A percentile compares a stretch with the other conserved stretches of the same genome.
These are phyloP conservation scores for Syzygium grande DNA, from an alignment of 345 rosid genomes.

Conservation along the genomic window DNA sequence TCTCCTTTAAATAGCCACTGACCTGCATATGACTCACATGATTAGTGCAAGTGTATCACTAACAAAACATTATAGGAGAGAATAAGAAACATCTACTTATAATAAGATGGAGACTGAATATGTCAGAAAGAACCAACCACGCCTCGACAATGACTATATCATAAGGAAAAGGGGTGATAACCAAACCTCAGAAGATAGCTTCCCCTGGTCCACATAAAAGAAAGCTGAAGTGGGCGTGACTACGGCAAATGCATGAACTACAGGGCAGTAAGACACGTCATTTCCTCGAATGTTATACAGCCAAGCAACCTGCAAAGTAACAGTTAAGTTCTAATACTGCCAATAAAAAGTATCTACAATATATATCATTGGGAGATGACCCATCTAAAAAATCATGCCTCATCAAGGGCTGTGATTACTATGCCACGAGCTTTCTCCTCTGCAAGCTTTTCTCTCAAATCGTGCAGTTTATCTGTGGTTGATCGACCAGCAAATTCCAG, in stretches of 20 bases:
- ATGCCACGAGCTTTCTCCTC: constrained; percentile 56
- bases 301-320: constrained; percentile 88
- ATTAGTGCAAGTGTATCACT: not conserved
- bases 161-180: not conserved
- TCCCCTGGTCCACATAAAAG: constrained; percentile 72
- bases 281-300: constrained; percentile 84
- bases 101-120: not conserved
- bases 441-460: constrained; percentile 55
- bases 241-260: constrained; percentile 91
- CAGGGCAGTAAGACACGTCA: constrained; percentile 87
- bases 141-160: not conserved
- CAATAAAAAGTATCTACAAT: not conserved
- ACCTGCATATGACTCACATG: constrained; percentile 27
- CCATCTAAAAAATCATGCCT: constrained; percentile 31
- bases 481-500: constrained; percentile 65
- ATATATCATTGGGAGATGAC: not conserved
- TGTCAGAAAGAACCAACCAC: not conserved
- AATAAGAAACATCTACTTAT: not conserved
- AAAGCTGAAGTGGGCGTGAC: constrained; percentile 69
- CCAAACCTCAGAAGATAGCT: constrained; percentile 59
- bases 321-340: not conserved
- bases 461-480: constrained; percentile 48
- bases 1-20: constrained; percentile 30
- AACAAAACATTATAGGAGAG: not conserved
- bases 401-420: constrained; percentile 75